Percentiles rank a stretch among this genome's conserved stretches.
Evolutionary conservation across 441 rosid species (phyloP).

Genomic region (Flueggea neowawraea): DNA sequence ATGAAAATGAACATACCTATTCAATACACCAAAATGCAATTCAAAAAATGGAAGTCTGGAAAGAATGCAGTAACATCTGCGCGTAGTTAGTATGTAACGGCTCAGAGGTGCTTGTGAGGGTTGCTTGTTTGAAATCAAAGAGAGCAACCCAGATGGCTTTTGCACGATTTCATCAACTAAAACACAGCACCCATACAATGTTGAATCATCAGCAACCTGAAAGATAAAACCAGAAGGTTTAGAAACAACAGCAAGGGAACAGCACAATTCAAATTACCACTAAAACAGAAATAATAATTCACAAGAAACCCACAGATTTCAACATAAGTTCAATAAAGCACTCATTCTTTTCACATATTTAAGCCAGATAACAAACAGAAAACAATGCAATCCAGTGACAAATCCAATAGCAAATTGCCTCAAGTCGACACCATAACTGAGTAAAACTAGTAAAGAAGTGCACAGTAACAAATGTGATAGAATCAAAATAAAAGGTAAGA

Average conservation of each 20-base stretch:
- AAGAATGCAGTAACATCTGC: slow-evolving; percentile 95
- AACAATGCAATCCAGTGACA: too few relatives aligned
- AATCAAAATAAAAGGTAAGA: not conserved
- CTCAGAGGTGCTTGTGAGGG: slow-evolving; percentile 57
- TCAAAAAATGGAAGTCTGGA: slow-evolving; percentile 95
- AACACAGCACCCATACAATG: slow-evolving; percentile 93
- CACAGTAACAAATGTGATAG: too few relatives aligned
- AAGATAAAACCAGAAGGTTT: slow-evolving; percentile 14
- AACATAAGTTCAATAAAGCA: too few relatives aligned
- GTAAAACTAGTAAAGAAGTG: too few relatives aligned
- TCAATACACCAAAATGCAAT: slow-evolving; percentile 86
- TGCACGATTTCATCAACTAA: slow-evolving; percentile 91
- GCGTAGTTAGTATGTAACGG: slow-evolving; percentile 78
- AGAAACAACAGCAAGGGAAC: slow-evolving; percentile 8
- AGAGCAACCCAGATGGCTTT: slow-evolving; percentile 91
- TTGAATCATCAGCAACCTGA: slow-evolving; percentile 93
- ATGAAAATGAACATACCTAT: slow-evolving; percentile 43
- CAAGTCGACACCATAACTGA: too few relatives aligned
- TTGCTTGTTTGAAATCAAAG: slow-evolving; percentile 65
- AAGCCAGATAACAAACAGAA: too few relatives aligned
- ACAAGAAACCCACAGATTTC: not conserved
- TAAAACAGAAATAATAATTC: not conserved
- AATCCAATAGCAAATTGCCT: too few relatives aligned
- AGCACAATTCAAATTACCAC: slow-evolving; percentile 6
- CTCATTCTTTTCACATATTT: too few relatives aligned